These are phyloP conservation scores for Saccharomycopsis sp. DNA, from an alignment of 805 yeast species.

Conservation along the genomic window DNA sequence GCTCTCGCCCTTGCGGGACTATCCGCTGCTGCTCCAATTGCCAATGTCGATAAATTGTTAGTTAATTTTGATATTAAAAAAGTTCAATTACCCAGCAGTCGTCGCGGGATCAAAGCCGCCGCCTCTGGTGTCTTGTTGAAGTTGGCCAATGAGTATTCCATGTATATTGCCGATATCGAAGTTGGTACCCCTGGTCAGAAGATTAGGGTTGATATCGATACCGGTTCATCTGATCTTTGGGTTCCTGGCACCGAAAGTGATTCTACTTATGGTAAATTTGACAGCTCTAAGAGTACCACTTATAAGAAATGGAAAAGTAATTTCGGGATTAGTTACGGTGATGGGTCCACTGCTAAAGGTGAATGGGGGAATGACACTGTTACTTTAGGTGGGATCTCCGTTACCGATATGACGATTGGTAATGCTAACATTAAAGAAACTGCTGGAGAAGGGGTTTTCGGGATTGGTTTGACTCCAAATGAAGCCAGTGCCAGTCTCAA, in stretches of 20 bases:
- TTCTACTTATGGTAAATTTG: constrained; percentile 30
- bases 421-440: constrained; percentile 15
- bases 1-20: too few relatives aligned
- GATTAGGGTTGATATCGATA: constrained; percentile 22
- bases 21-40: background rate
- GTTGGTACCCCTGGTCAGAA: constrained; percentile 23
- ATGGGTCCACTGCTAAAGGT: constrained; percentile 41
- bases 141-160: constrained; percentile 12
- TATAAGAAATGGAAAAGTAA: constrained; percentile 25
- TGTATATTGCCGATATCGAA: constrained; percentile 22
- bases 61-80: background rate
- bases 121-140: too few relatives aligned
- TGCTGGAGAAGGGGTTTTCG: constrained; percentile 47
- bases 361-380: constrained; percentile 26
- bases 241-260: constrained; percentile 17
- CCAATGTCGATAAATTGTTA: background rate
- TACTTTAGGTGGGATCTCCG: constrained; percentile 15
- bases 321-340: constrained; percentile 36
- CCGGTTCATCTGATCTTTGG: constrained; percentile 28
- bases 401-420: constrained; percentile 11
- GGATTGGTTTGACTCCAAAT: constrained; percentile 59
- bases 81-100: too few relatives aligned
- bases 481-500: constrained; percentile 28
- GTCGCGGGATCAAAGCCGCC: too few relatives aligned
- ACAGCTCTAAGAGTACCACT: constrained; percentile 25